Evolutionary conservation across 768 basidiomycete species (phyloP).

Genomic region (Boletus pseudopeckii): DNA sequence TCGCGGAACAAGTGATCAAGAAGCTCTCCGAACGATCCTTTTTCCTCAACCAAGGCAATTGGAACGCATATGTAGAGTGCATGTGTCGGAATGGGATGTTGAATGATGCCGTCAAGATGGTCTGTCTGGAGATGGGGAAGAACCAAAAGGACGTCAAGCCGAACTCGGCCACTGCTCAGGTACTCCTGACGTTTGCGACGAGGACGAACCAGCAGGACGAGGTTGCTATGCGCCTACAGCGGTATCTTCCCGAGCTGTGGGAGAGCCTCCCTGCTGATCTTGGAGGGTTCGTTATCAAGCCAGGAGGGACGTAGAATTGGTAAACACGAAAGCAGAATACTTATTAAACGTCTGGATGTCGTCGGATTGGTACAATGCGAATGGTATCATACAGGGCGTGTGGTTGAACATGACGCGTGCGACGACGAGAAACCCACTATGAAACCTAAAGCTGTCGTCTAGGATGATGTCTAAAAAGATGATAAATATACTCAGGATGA

Average conservation of each 20-base stretch:
- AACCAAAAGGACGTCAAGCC: constrained; percentile 42
- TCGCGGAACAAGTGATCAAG: constrained; percentile 53
- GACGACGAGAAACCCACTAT: constrained; percentile 36
- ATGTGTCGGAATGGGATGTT: constrained; percentile 69
- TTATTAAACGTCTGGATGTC: constrained; percentile 15
- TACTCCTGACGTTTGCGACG: constrained; percentile 55
- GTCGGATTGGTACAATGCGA: constrained; percentile 23
- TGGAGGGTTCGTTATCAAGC: constrained; percentile 20
- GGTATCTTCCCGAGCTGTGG: constrained; percentile 39
- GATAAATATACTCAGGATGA: constrained; percentile 26
- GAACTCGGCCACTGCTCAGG: constrained; percentile 44
- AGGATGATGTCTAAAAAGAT: constrained; percentile 22
- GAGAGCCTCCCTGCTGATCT: constrained; percentile 23
- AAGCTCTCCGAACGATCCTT: constrained; percentile 51
- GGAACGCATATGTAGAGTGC: constrained; percentile 83
- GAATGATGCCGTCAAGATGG: constrained; percentile 62
- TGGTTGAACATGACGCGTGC: constrained; percentile 63
- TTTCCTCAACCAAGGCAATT: constrained; percentile 60
- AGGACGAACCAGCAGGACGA: constrained; percentile 40
- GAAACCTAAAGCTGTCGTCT: constrained; percentile 22
- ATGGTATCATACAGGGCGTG: constrained; percentile 39
- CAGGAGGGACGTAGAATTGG: constrained; percentile 4
- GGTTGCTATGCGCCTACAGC: constrained; percentile 44
- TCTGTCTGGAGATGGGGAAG: constrained; percentile 64
- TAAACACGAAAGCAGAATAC: constrained; percentile 6